A percentile compares a stretch with the other conserved stretches of the same genome.
These are phyloP conservation scores for Radiomyces spectabilis DNA, from an alignment of 192 early-diverging fungal genomes.

Conservation along the genomic window DNA sequence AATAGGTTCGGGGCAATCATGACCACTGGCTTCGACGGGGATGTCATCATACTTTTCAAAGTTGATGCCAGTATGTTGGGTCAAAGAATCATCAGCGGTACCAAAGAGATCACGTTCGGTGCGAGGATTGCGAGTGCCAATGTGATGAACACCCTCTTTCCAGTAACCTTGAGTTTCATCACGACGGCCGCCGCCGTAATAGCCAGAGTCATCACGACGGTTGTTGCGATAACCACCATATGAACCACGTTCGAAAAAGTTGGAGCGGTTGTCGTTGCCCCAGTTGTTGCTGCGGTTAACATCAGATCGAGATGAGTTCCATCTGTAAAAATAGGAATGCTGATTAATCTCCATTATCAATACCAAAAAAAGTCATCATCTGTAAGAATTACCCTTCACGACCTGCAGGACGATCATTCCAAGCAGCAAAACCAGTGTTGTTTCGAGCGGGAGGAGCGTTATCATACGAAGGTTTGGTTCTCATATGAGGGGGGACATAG, in stretches of 20 bases:
- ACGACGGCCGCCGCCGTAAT: slow-evolving; percentile 18
- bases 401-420: not conserved
- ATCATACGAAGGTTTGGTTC: too few species aligned
- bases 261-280: slow-evolving; percentile 15
- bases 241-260: slow-evolving; percentile 36
- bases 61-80: slow-evolving; percentile 90
- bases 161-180: slow-evolving; percentile 49
- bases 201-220: slow-evolving; percentile 27
- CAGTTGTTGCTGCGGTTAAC: slow-evolving; percentile 28
- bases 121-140: slow-evolving; percentile 69
- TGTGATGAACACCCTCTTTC: slow-evolving; percentile 76
- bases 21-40: slow-evolving; percentile 86
- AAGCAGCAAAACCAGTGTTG: slow-evolving; percentile 4
- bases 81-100: slow-evolving; percentile 62
- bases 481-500: slow-evolving; percentile 61
- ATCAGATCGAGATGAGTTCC: slow-evolving; percentile 25
- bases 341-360: too few species aligned
- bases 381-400: not conserved
- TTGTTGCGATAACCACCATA: slow-evolving; percentile 30
- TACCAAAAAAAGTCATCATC: not conserved
- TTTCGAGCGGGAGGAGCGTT: slow-evolving; percentile 3
- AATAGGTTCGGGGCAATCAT: slow-evolving; percentile 59
- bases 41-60: slow-evolving; percentile 99
- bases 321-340: slow-evolving; percentile 1
- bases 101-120: slow-evolving; percentile 79